Evolutionary conservation across 768 basidiomycete genomes (phyloP).

Genomic region (Xerocomus brunneocitrinus): DNA sequence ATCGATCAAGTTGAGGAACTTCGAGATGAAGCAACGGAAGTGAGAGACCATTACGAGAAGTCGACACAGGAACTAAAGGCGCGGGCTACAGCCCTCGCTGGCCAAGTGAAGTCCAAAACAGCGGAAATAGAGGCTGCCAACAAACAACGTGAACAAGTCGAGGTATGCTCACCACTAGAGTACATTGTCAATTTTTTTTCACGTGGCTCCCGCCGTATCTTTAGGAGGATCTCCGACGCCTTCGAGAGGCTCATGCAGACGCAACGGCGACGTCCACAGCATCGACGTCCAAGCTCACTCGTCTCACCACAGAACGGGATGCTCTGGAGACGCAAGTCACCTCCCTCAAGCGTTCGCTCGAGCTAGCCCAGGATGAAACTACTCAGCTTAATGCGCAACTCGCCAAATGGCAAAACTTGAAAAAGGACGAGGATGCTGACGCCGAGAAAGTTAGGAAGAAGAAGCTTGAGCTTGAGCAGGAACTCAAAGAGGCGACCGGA

Average conservation of each 20-base stretch:
- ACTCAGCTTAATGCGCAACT: conserved; percentile 58
- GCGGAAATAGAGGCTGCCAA: conserved; percentile 36
- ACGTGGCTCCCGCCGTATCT: background rate
- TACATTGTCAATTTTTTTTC: background rate
- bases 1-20: conserved; percentile 51
- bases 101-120: conserved; percentile 37
- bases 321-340: conserved; percentile 46
- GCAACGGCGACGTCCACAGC: conserved; percentile 45
- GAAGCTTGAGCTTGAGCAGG: conserved; percentile 52
- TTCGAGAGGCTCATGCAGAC: conserved; percentile 50
- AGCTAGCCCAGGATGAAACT: conserved; percentile 54
- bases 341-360: conserved; percentile 53
- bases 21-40: conserved; percentile 27
- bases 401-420: conserved; percentile 63
- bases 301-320: conserved; percentile 55
- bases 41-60: conserved; percentile 21
- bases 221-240: conserved; percentile 37
- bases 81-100: conserved; percentile 31
- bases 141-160: conserved; percentile 42
- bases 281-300: conserved; percentile 49
- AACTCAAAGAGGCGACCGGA: conserved; percentile 44
- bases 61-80: conserved; percentile 27
- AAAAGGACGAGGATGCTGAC: conserved; percentile 58
- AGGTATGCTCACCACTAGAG: conserved; percentile 34
- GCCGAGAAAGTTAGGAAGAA: conserved; percentile 51